Conservation (phyloP, 2,329 filamentous ascomycete genomes). For the Aspergillus pseudoviridinutans region DNA sequence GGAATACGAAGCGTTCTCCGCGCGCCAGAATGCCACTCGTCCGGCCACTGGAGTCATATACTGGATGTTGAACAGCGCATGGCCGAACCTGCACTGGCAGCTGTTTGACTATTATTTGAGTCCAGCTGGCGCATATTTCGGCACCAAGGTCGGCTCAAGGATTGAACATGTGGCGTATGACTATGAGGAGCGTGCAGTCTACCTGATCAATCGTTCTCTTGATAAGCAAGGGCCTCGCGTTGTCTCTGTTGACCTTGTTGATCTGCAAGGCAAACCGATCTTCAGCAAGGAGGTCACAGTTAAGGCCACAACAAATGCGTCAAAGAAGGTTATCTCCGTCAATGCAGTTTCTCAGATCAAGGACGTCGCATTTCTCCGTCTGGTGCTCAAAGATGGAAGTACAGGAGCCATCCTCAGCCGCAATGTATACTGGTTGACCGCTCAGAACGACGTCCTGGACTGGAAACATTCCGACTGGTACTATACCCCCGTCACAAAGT, state of each 20-base stretch:
- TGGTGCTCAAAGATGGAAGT: slow-evolving; percentile 41
- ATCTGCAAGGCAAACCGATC: slow-evolving; percentile 44
- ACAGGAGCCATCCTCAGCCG: slow-evolving; percentile 43
- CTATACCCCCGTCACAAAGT: slow-evolving; percentile 53
- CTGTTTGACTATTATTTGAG: slow-evolving; percentile 61
- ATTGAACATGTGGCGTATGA: slow-evolving; percentile 56
- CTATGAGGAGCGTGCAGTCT: slow-evolving; percentile 45
- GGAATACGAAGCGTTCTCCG: slow-evolving; percentile 55
- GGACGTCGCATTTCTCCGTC: slow-evolving; percentile 49
- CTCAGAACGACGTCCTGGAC: slow-evolving; percentile 46
- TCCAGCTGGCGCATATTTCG: slow-evolving; percentile 57
- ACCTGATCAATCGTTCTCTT: slow-evolving; percentile 54
- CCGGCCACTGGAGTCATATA: slow-evolving; percentile 61
- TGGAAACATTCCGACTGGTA: slow-evolving; percentile 59
- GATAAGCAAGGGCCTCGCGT: slow-evolving; percentile 37
- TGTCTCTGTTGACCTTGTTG: slow-evolving; percentile 50
- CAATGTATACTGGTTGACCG: slow-evolving; percentile 59
- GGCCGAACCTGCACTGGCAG: slow-evolving; percentile 63
- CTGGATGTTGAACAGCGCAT: slow-evolving; percentile 65
- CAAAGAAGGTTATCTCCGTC: slow-evolving; percentile 36
- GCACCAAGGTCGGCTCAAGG: slow-evolving; percentile 50
- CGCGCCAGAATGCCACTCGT: slow-evolving; percentile 47
- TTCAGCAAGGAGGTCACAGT: slow-evolving; percentile 27
- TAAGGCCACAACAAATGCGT: slow-evolving; percentile 45
- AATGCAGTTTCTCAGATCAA: slow-evolving; percentile 29